These are phyloP conservation scores for Diversispora eburnea DNA, from an alignment of 192 early-diverging fungal genomes.

Conservation along the genomic window DNA sequence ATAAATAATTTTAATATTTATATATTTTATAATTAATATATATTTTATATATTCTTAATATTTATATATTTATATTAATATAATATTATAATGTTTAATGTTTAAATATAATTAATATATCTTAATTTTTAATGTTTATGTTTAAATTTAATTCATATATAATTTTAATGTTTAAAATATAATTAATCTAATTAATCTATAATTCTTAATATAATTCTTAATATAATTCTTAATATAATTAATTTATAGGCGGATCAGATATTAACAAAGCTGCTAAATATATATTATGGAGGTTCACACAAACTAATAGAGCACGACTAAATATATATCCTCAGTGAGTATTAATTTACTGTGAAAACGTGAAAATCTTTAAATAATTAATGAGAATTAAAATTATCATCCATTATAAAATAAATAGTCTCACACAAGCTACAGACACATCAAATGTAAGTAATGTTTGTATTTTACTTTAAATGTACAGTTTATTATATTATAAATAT, in stretches of 20 bases:
- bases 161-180: background rate
- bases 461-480: background rate
- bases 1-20: no score
- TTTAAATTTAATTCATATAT: background rate
- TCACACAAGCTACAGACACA: constrained; percentile 91
- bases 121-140: background rate
- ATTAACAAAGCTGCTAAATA: constrained; percentile 81
- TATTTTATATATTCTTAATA: no score
- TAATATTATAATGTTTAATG: no score
- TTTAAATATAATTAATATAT: background rate
- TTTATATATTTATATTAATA: no score
- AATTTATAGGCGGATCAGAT: constrained; percentile 58
- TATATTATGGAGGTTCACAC: constrained; percentile 85
- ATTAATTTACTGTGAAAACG: background rate
- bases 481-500: background rate
- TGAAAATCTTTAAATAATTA: background rate
- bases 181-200: background rate
- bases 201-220: no score
- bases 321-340: constrained; percentile 80
- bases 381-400: constrained; percentile 11
- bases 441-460: constrained; percentile 57
- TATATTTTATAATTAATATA: no score
- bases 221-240: background rate
- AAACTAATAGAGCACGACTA: constrained; percentile 76
- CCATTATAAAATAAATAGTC: constrained; percentile 37